phyloP scores from a whole-genome alignment of 106 monocot species.

The Platanthera guangdongensis region DNA sequence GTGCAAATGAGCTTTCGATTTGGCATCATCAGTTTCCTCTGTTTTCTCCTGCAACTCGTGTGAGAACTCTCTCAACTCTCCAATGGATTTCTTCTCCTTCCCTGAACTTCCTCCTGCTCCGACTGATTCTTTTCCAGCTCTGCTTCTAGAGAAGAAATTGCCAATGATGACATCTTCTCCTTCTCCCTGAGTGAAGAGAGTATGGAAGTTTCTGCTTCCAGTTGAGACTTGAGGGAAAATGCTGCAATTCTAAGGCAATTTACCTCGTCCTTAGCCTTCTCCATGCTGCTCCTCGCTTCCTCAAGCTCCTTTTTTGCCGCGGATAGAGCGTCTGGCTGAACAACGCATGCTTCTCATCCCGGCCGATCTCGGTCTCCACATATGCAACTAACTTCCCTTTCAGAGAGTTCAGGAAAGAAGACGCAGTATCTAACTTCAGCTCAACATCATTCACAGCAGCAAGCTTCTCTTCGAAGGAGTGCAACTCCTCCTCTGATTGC shows the following conservation, averaged over 20 bases:
- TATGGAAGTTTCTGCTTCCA: constrained; percentile 27
- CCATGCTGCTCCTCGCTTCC: constrained; percentile 29
- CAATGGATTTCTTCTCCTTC: constrained; percentile 32
- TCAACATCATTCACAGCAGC: constrained; percentile 22
- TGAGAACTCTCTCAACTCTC: constrained; percentile 33
- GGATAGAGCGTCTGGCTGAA: neutral
- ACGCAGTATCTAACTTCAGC: constrained; percentile 29
- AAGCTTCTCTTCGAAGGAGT: constrained; percentile 20
- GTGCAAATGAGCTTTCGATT: constrained; percentile 27
- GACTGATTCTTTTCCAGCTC: constrained; percentile 30
- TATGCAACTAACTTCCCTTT: constrained; percentile 33
- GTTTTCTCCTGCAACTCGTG: constrained; percentile 30
- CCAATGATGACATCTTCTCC: constrained; percentile 28
- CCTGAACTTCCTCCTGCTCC: constrained; percentile 22
- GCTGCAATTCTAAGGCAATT: constrained; percentile 23
- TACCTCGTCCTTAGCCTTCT: constrained; percentile 29
- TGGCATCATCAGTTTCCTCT: constrained; percentile 46
- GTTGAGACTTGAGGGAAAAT: constrained; percentile 31
- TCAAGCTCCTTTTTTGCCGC: constrained; percentile 25
- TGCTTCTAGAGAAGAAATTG: constrained; percentile 50
- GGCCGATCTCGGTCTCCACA: constrained; percentile 15
- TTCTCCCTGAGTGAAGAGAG: constrained; percentile 29
- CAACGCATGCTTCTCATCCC: constrained; percentile 6
- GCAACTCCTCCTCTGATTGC: constrained; percentile 28
- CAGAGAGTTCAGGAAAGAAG: constrained; percentile 19